A percentile compares a stretch with the other conserved stretches of the same genome.
phyloP scores from a whole-genome alignment of 1,139 yeast genomes.

The Pneumocystis murina region DNA sequence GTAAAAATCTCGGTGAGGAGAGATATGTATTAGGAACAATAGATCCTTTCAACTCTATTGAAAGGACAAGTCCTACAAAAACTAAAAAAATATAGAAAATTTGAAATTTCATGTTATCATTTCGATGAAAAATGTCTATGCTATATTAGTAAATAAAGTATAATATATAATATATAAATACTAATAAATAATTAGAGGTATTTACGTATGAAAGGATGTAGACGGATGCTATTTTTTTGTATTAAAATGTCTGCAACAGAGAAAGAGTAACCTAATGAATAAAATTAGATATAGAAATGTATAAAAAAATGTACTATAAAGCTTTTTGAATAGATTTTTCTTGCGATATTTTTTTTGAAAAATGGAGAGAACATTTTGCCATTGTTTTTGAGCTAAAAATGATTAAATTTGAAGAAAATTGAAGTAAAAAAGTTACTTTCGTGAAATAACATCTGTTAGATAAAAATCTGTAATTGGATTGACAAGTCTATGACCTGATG shows the following conservation, averaged over 20 bases:
- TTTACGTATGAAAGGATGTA: background rate
- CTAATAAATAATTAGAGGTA: background rate
- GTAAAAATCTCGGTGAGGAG: background rate
- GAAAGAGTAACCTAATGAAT: background rate
- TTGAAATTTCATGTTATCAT: background rate
- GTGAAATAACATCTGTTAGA: slow-evolving; percentile 75
- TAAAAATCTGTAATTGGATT: slow-evolving; percentile 59
- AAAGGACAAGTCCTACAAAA: background rate
- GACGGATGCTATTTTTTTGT: too few species aligned
- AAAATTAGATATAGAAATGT: background rate
- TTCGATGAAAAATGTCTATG: background rate
- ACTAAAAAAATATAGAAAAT: background rate
- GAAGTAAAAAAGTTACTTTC: slow-evolving; percentile 65
- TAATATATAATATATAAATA: background rate
- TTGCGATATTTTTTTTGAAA: slow-evolving; percentile 5
- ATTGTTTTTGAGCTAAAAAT: slow-evolving; percentile 15
- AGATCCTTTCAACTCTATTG: background rate
- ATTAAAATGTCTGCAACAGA: too few species aligned
- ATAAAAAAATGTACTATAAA: background rate
- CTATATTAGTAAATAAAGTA: background rate
- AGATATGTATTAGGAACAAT: background rate
- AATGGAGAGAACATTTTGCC: slow-evolving; percentile 12
- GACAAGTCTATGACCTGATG: slow-evolving; percentile 36
- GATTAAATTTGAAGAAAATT: slow-evolving; percentile 51
- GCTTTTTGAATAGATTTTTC: background rate